Base-by-base conservation (phyloP, 2,329 filamentous ascomycete species). In the Hymenoscyphus linearis region DNA sequence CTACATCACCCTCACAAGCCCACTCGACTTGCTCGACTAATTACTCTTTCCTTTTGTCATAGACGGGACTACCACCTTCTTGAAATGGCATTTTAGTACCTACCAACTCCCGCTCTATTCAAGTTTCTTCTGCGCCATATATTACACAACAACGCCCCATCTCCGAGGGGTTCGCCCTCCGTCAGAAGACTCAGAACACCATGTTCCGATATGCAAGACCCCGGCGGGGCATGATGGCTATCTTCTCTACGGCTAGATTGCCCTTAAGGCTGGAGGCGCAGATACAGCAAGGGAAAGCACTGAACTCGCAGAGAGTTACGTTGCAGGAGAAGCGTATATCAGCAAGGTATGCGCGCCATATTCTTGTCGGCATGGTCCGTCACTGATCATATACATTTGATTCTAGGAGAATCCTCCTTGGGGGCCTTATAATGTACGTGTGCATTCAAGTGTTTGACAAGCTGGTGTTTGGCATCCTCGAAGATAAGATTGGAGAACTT, bases 381-480 rank as follows among this genome's bases (percentile, higher is more conserved):
- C 4, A 3, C 44, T 50, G 13, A 50, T 50, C 10, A 13, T 22
- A 52, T 52, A 2, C 6, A 9, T 16, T 26, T 35, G 12, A 37
- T 13, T n/a, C 44, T 47, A 70, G 69, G 57, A 58, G 58, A 12
- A 13, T 75, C 18, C 56, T 75, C n/a, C 62, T 74, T 12, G 68
- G 65, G 5, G 60, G 72, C 44, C 74, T 77, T 52, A 63, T 74
- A 2, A 77, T 65, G 37, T 74, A 70, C 61, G 47, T 68, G 52
- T 71, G 76, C 64, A 81, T 73, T 66, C 70, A 76, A 37, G 68
- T 80, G 36, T 83, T 82, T 68, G 71, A 72, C 27, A 74, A 71
- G 10, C 68, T 79, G n/a, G 76, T 84, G 16, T 70, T 83, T 25
- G 76, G 76, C 25, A 6, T 58, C 78, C 79, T 13, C 27, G 52